Evolutionary conservation across 2,329 filamentous ascomycete species (phyloP), one percentile per base, ranked within the genome.

Genomic region (Aspergillus proliferans): DNA sequence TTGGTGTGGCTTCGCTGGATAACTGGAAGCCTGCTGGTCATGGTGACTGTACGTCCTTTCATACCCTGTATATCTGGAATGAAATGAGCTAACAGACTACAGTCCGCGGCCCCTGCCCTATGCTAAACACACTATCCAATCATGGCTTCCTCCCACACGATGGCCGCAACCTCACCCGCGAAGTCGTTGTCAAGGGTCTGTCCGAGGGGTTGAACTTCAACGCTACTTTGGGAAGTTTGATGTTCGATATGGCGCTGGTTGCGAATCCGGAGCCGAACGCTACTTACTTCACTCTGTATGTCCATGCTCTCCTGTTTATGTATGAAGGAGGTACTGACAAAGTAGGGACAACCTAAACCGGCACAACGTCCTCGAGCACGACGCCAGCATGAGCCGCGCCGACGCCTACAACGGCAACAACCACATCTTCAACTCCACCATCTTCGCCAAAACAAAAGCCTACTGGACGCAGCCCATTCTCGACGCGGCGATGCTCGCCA

Each of bases 51-150:
- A 44, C 8, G 42, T 28, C n/a, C 14, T 14, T 28, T 14, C 41
- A 43, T 43, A 3, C 21, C n/a, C 8, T 10, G 22, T 15, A 19
- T 15, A 21, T 6, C 41, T 26, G 14, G 24, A 8, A 28, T n/a
- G 24, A 24, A 26, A 6, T 26, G 24, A 10, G 24, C 26, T 30
- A 30, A 30, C 26, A 30, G 26, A 22, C 6, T 3, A 12, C n/a
- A 58, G 56, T 47, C 38, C 55, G 56, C 15, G 53, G 69, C 0
- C 75, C 76, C 21, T 79, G 76, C 49, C 76, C 77, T 1, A 76
- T 77, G 69, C 62, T 79, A 48, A 80, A 79, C 57, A 71, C 76
- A 0, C 62, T 79, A n/a, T 71, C 75, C 4, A 79, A 79, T 55
- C 73, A 79, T 51, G 71, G 71, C 12, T 76, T 73, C 48, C 67